A percentile compares a stretch with the other conserved stretches of the same genome.
phyloP scores from a whole-genome alignment of 2,329 filamentous ascomycete genomes.

The Penicillium sp. region DNA sequence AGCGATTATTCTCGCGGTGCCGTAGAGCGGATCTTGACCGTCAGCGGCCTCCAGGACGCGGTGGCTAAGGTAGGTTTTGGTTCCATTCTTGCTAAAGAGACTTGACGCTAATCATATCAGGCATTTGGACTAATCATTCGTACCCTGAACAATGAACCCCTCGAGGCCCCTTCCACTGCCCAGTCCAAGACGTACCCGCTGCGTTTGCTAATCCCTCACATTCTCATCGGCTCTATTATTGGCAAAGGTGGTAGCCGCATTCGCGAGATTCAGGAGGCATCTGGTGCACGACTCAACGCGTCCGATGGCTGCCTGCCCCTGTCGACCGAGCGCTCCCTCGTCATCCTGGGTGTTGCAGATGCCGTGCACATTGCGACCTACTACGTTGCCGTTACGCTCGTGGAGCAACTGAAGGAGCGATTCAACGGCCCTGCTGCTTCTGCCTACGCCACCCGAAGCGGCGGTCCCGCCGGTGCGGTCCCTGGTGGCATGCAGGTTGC shows the following conservation, averaged over 20 bases:
- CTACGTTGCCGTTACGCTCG: conserved; percentile 96
- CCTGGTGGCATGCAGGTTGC: conserved; percentile 98
- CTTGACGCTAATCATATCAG: conserved; percentile 45
- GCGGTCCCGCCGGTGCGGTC: conserved; percentile 87
- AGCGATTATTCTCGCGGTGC: conserved; percentile 97
- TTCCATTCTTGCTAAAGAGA: conserved; percentile 16
- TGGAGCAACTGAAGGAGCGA: conserved; percentile 94
- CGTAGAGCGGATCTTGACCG: conserved; percentile 94
- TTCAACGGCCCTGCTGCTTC: conserved; percentile 95
- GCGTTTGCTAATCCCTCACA: conserved; percentile 90
- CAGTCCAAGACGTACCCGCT: conserved; percentile 98
- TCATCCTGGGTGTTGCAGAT: conserved; percentile 96
- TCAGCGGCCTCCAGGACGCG: conserved; percentile 94
- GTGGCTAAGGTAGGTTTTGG: conserved; percentile 77
- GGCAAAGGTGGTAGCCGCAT: conserved; percentile 95
- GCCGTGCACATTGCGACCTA: conserved; percentile 98
- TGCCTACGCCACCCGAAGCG: conserved; percentile 94
- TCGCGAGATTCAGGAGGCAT: conserved; percentile 97
- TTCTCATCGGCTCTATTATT: conserved; percentile 97
- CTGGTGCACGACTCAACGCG: conserved; percentile 91
- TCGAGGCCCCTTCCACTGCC: conserved; percentile 82
- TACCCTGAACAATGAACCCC: conserved; percentile 94
- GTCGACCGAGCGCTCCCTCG: conserved; percentile 94
- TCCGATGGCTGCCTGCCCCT: conserved; percentile 92
- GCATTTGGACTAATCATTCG: conserved; percentile 98